phyloP scores from a whole-genome alignment of 257 asterid genomes.

The Solanum etuberosum region DNA sequence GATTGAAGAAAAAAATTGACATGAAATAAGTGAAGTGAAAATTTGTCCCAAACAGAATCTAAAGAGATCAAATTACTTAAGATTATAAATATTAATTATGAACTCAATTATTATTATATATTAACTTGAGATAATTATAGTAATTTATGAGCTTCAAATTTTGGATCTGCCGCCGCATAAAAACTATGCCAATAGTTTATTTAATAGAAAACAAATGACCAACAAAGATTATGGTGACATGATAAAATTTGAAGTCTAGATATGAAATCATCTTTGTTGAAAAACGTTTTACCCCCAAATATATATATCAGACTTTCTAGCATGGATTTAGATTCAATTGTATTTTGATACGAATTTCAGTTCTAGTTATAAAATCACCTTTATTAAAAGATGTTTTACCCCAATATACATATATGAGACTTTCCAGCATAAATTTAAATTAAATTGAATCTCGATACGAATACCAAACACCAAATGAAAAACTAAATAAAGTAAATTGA shows the following conservation, averaged over 20 bases:
- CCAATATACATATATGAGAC: neutral
- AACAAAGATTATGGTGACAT: neutral
- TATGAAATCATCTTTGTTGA: neutral
- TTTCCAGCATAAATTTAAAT: fast-evolving
- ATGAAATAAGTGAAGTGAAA: neutral
- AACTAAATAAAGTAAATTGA: neutral
- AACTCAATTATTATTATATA: neutral
- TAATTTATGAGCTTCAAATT: neutral
- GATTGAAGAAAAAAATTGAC: neutral
- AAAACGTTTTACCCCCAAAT: neutral
- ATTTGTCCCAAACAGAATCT: neutral
- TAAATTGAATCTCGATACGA: neutral
- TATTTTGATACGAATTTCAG: no score
- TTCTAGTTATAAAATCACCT: fast-evolving
- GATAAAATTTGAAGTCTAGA: neutral
- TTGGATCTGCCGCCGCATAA: fast-evolving
- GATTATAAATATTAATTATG: neutral
- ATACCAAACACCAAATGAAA: neutral
- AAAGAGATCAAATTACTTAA: neutral
- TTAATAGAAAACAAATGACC: neutral
- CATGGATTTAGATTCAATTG: no score
- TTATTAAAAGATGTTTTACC: neutral
- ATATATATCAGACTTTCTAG: no score
- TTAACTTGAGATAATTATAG: neutral
- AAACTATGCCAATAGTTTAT: neutral